Evolutionary conservation across 148 eudicot species (phyloP).

Genomic region (Bassia scoparia): DNA sequence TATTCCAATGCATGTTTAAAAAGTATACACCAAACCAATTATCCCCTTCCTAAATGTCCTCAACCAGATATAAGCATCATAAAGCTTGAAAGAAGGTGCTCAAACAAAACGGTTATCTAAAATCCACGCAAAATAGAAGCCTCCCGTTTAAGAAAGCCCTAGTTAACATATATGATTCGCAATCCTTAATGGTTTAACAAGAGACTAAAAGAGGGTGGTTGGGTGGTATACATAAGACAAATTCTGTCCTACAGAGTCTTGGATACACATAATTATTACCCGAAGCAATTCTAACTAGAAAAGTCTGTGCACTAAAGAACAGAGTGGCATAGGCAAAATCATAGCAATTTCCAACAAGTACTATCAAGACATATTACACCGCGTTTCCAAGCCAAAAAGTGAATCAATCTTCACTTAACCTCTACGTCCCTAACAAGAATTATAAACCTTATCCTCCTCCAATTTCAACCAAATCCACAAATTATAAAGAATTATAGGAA

Average conservation of each 20-base stretch:
- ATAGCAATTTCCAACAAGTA: too few species aligned
- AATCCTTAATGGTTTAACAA: background rate
- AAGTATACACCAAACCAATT: background rate
- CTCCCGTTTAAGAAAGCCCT: background rate
- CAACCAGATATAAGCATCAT: background rate
- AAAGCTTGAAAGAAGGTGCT: background rate
- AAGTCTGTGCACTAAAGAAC: background rate
- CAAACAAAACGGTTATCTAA: background rate
- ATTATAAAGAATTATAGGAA: too few species aligned
- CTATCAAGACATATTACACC: background rate
- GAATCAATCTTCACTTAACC: background rate
- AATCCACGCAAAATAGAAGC: background rate
- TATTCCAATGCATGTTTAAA: background rate
- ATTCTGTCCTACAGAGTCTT: too few species aligned
- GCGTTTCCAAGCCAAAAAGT: background rate
- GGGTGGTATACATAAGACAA: background rate
- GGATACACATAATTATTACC: background rate
- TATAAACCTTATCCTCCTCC: background rate
- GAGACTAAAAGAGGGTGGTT: too few species aligned
- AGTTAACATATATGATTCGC: background rate
- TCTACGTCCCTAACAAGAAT: background rate
- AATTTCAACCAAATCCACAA: too few species aligned
- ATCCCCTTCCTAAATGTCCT: background rate
- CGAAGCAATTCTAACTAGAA: background rate
- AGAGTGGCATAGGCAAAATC: too few species aligned